Conservation (phyloP, 2,329 filamentous ascomycete species). For the Claviceps purpurea region DNA sequence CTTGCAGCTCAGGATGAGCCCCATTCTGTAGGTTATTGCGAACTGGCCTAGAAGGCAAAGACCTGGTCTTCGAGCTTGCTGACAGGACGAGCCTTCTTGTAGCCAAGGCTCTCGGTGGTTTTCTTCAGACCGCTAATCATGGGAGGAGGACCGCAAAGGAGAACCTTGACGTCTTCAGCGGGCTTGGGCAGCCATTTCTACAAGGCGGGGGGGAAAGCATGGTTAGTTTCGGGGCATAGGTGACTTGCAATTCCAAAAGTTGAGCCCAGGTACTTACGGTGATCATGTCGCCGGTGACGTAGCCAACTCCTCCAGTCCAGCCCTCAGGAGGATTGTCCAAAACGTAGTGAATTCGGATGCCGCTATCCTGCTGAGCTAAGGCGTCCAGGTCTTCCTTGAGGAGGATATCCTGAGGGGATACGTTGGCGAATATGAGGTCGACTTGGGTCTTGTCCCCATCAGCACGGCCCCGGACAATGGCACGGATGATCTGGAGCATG, state of each 20-base stretch:
- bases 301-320: slow-evolving; percentile 88
- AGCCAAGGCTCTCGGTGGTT: slow-evolving; percentile 76
- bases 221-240: not conserved
- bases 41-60: slow-evolving; percentile 59
- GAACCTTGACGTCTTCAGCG: slow-evolving; percentile 77
- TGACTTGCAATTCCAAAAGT: not conserved
- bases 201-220: not conserved
- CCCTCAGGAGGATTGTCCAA: slow-evolving; percentile 87
- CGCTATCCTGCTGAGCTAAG: slow-evolving; percentile 61
- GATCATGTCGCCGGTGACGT: slow-evolving; percentile 92
- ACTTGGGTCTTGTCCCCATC: slow-evolving; percentile 77
- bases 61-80: slow-evolving; percentile 98
- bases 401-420: slow-evolving; percentile 83
- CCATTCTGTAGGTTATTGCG: not conserved
- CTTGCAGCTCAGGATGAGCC: not conserved
- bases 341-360: slow-evolving; percentile 85
- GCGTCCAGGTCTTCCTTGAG: slow-evolving; percentile 83
- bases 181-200: slow-evolving; percentile 67
- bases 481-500: slow-evolving; percentile 92
- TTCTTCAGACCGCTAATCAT: slow-evolving; percentile 99
- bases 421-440: slow-evolving; percentile 94
- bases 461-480: slow-evolving; percentile 69
- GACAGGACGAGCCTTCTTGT: slow-evolving; percentile 81
- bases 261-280: slow-evolving; percentile 40
- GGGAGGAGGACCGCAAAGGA: slow-evolving; percentile 88